These are phyloP conservation scores for Miscanthus lutarioriparius DNA, from an alignment of 176 grass and related monocot species.

Conservation along the genomic window DNA sequence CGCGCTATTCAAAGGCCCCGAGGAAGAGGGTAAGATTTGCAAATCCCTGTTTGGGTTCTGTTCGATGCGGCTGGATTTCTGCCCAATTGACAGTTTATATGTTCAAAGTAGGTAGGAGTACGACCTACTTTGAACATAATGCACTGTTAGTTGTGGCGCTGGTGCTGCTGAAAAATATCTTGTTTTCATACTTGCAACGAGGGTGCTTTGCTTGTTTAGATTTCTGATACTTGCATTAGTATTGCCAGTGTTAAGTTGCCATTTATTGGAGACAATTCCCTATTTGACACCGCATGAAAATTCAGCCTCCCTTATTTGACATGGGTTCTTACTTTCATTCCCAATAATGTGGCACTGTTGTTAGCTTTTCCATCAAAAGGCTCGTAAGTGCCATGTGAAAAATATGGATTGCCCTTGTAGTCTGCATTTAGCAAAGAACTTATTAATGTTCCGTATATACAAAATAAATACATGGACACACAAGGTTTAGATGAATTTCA, in stretches of 20 bases:
- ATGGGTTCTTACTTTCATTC: background rate
- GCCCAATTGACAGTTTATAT: background rate
- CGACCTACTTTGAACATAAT: background rate
- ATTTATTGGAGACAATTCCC: background rate
- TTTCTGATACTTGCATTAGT: background rate
- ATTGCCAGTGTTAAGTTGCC: background rate
- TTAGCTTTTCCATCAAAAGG: no score
- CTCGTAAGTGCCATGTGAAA: no score
- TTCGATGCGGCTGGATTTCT: background rate
- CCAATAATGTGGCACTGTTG: no score
- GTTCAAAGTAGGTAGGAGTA: background rate
- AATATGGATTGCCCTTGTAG: no score
- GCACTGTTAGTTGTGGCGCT: background rate
- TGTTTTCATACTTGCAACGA: background rate
- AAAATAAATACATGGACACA: background rate
- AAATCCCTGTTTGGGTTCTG: background rate
- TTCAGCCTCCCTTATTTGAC: background rate
- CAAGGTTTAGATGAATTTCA: background rate
- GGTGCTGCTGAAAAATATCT: background rate
- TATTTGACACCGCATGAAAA: background rate
- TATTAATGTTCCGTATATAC: background rate
- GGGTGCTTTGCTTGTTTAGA: background rate
- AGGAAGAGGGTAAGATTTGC: slow-evolving; percentile 72
- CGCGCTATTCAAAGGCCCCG: slow-evolving; percentile 67
- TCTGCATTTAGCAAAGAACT: no score